Evolutionary conservation across 371 early-diverging fungal genomes (phyloP).

Genomic region (Apophysomyces trapeziformis): DNA sequence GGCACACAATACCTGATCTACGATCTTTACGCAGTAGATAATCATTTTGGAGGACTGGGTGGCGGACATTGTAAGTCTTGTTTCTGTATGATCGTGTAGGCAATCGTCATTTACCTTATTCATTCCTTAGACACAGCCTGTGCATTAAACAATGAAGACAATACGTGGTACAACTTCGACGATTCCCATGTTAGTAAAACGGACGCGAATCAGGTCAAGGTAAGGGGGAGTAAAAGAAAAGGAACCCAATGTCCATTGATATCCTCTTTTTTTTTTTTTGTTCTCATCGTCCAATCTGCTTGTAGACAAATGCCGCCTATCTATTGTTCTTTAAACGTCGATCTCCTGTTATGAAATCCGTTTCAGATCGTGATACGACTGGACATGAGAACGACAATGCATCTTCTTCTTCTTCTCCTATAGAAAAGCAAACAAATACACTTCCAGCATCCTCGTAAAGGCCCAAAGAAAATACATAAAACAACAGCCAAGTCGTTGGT

Average conservation of each 20-base stretch:
- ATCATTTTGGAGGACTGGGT: conserved; percentile 83
- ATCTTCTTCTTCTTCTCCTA: not conserved
- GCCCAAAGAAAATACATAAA: not conserved
- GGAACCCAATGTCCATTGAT: not conserved
- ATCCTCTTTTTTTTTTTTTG: not conserved
- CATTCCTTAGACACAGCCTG: conserved; percentile 70
- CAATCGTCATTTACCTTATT: not conserved
- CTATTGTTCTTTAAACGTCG: conserved; percentile 78
- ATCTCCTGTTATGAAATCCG: not conserved
- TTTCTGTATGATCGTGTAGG: not conserved
- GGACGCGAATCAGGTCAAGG: conserved; percentile 49
- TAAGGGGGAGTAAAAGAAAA: conserved; percentile 9
- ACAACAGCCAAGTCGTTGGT: too few relatives aligned
- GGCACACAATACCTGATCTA: conserved; percentile 58
- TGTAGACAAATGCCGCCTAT: conserved; percentile 71
- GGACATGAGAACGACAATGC: not conserved
- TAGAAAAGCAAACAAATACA: not conserved
- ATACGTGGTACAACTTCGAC: conserved; percentile 80
- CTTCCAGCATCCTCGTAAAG: not conserved
- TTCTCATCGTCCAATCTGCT: not conserved
- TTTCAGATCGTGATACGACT: not conserved
- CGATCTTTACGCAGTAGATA: conserved; percentile 86
- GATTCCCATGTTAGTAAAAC: conserved; percentile 72
- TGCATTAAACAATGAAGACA: conserved; percentile 66
- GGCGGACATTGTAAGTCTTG: conserved; percentile 49